These are phyloP conservation scores for Lepidium aucheri DNA, from an alignment of 345 rosid species.

Conservation along the genomic window DNA sequence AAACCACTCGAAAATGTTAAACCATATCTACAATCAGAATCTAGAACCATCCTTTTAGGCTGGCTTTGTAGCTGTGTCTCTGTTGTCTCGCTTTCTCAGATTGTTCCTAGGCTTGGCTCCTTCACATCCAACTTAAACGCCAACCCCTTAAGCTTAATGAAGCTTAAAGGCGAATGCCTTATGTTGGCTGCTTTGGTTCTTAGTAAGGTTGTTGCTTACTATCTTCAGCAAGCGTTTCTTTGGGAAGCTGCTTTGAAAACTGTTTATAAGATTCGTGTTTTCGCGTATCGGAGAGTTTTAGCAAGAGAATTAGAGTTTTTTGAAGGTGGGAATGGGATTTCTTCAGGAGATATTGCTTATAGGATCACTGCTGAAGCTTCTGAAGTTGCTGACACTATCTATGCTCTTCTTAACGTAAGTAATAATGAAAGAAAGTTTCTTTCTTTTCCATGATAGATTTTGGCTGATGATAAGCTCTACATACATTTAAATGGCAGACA, in stretches of 20 bases:
- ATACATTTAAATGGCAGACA: slow-evolving; percentile 38
- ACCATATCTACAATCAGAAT: slow-evolving; percentile 58
- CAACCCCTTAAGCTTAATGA: slow-evolving; percentile 11
- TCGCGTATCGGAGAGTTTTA: slow-evolving; percentile 55
- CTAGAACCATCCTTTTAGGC: slow-evolving; percentile 50
- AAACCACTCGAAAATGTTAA: slow-evolving; percentile 40
- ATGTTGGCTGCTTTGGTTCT: slow-evolving; percentile 40
- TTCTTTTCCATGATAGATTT: background rate
- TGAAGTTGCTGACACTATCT: slow-evolving; percentile 66
- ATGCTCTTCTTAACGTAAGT: slow-evolving; percentile 76
- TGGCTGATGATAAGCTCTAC: background rate
- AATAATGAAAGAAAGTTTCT: background rate
- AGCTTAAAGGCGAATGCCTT: slow-evolving; percentile 34
- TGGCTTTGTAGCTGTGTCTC: slow-evolving; percentile 82
- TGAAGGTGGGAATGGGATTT: slow-evolving; percentile 58
- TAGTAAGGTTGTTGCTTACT: slow-evolving; percentile 46
- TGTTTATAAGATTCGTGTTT: slow-evolving; percentile 49
- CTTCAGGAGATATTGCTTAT: slow-evolving; percentile 72
- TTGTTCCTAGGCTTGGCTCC: slow-evolving; percentile 57
- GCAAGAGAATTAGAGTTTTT: slow-evolving; percentile 68
- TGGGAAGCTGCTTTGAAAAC: slow-evolving; percentile 76
- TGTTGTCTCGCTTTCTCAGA: slow-evolving; percentile 56
- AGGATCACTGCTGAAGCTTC: slow-evolving; percentile 79
- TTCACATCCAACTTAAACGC: slow-evolving; percentile 37
- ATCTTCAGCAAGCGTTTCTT: slow-evolving; percentile 66